Evolutionary conservation across 352 stramenopile genomes (phyloP), one percentile per base, ranked within the genome.

Genomic region (Plasmopara muralis): DNA sequence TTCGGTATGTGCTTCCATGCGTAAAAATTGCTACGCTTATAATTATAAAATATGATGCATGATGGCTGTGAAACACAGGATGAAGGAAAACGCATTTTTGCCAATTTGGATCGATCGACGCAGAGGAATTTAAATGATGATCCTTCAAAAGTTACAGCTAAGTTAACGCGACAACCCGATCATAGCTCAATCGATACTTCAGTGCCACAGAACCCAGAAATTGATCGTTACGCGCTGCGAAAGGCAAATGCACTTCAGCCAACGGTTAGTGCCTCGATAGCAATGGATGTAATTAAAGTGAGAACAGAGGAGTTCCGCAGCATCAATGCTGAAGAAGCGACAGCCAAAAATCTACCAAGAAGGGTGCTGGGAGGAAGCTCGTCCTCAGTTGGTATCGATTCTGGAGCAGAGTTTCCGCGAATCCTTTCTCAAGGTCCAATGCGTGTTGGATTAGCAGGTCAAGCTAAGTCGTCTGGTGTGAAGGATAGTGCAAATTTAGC

Each of bases 41-140:
- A 12, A 35, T 35, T 6, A 35, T 5, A 12, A 35, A 35, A 12
- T 8, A 35, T 12, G 10, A 12, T 12, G 16, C 31, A 14, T 61
- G 13, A 38, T 16, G 57, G 16, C 8, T 55, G 16, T 57, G n/a
- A 13, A 34, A 15, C 30, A 41, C 38, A 87, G 63, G 53, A 69
- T 20, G 77, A 87, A 62, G 79, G 70, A 3, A 62, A 84, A 20
- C 55, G 48, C 10, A 49, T 90, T 1, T 76, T 86, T 14, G 60
- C 72, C 46, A 66, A 72, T 14, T 53, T 93, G 14, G 77, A 90
- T 57, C n/a, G 65, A 42, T 85, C 79, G 7, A 90, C 77, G 0
- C 79, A 89, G 53, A 75, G 69, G 31, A 80, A 80, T 43, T 50
- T 83, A 20, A 64, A 62, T 4, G 72, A 83, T 38, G 72, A 83